A percentile compares a stretch with the other conserved stretches of the same genome.
phyloP scores from a whole-genome alignment of 805 yeast genomes.

The Metschnikowia continentalis region DNA sequence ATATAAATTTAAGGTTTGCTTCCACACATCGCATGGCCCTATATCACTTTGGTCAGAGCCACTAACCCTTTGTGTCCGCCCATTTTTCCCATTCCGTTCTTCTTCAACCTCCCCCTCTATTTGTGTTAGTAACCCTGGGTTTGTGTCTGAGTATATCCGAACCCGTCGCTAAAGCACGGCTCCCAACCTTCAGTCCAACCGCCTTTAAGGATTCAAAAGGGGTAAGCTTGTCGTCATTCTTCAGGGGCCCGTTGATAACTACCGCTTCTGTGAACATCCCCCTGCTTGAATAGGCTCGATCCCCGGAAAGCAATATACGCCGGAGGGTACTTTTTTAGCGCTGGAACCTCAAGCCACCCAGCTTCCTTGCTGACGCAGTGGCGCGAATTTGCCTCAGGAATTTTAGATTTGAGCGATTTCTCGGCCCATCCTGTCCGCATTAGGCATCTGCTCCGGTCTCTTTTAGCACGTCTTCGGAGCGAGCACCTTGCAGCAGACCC shows the following conservation, averaged over 20 bases:
- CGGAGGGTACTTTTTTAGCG: background rate
- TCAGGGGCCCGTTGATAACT: too few relatives aligned
- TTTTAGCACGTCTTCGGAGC: background rate
- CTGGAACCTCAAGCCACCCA: background rate
- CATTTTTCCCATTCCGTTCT: background rate
- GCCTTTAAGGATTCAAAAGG: too few relatives aligned
- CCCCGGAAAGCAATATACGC: background rate
- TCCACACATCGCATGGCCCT: background rate
- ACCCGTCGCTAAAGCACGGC: too few relatives aligned
- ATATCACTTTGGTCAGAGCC: background rate
- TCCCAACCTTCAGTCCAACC: too few relatives aligned
- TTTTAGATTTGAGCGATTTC: background rate
- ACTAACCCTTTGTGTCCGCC: background rate
- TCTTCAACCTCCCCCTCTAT: too few relatives aligned
- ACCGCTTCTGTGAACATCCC: too few relatives aligned
- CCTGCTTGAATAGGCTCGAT: background rate
- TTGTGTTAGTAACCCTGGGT: too few relatives aligned
- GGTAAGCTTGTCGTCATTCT: too few relatives aligned
- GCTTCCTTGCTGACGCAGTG: background rate
- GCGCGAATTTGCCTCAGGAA: background rate
- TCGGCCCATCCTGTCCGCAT: background rate
- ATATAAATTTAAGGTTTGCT: background rate
- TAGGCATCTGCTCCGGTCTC: background rate
- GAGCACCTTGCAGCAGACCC: background rate
- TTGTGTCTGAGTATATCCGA: too few relatives aligned